Evolutionary conservation across 2,329 filamentous ascomycete species (phyloP).

Genomic region (Microascus cirrosus): DNA sequence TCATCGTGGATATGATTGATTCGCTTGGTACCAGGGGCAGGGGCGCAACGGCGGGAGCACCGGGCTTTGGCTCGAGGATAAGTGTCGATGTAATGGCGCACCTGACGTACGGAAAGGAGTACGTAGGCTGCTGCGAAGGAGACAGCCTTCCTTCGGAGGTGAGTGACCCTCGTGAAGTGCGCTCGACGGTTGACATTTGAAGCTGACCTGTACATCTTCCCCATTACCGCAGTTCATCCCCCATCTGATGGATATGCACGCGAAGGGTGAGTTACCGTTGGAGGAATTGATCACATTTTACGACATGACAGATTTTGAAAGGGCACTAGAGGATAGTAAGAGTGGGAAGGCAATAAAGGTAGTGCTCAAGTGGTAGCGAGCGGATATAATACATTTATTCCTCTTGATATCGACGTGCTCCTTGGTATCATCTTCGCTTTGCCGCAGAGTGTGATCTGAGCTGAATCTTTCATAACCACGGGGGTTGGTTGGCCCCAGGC

Average conservation of each 20-base stretch:
- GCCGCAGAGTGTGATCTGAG: too few species aligned
- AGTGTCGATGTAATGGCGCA: slow-evolving; percentile 14
- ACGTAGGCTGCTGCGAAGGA: slow-evolving; percentile 16
- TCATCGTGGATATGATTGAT: slow-evolving; percentile 34
- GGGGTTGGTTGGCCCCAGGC: too few species aligned
- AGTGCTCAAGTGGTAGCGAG: slow-evolving; percentile 17
- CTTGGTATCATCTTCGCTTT: too few species aligned
- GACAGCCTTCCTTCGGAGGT: slow-evolving; percentile 14
- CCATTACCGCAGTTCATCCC: slow-evolving; percentile 17
- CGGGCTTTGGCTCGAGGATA: slow-evolving; percentile 10
- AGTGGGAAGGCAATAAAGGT: slow-evolving; percentile 19
- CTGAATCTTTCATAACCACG: too few species aligned
- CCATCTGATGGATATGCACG: slow-evolving; percentile 19
- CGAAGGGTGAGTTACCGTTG: slow-evolving; percentile 19
- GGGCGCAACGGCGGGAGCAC: slow-evolving; percentile 15
- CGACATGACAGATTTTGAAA: slow-evolving; percentile 15
- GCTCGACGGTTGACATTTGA: neutral
- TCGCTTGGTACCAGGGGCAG: slow-evolving; percentile 20
- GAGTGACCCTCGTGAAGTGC: slow-evolving; percentile 3
- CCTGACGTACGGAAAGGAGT: slow-evolving; percentile 15
- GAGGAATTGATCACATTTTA: slow-evolving; percentile 20
- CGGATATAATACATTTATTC: neutral
- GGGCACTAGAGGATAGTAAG: slow-evolving; percentile 17
- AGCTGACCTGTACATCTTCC: neutral
- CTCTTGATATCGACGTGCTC: too few species aligned